A percentile compares a stretch with the other conserved stretches of the same genome.
Conservation (phyloP, 768 basidiomycete species). For the Leucosporidium scottii region DNA sequence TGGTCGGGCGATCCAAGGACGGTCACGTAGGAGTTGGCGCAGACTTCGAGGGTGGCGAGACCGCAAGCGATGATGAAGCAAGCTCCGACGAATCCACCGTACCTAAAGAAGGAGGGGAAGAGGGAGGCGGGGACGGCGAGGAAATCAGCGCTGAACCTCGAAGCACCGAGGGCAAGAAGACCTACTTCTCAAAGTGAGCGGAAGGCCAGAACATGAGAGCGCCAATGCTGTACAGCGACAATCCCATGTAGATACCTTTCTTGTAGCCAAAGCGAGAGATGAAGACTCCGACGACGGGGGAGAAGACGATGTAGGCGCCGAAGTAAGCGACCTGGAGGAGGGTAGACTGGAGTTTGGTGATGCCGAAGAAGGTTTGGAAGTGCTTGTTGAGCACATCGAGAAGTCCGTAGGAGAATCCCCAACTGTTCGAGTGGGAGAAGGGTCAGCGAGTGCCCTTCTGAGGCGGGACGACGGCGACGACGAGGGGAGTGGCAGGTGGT, state of each 20-base stretch:
- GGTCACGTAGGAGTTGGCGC: conserved; percentile 33
- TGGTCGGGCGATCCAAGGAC: conserved; percentile 61
- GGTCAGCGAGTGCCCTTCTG: conserved; percentile 4
- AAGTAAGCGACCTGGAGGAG: conserved; percentile 63
- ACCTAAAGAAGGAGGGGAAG: no score
- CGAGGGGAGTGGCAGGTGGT: no score
- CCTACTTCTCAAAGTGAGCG: conserved; percentile 51
- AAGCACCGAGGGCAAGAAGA: no score
- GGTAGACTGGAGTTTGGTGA: conserved; percentile 64
- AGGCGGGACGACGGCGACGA: neutral
- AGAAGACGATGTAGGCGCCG: conserved; percentile 38
- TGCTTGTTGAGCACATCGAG: conserved; percentile 49
- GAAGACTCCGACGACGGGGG: conserved; percentile 42
- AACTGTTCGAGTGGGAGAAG: conserved; percentile 5
- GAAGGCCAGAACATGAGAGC: conserved; percentile 76
- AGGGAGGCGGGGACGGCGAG: conserved; percentile 55
- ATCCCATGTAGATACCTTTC: conserved; percentile 60
- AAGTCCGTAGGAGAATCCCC: conserved; percentile 31
- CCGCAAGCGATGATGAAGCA: conserved; percentile 46
- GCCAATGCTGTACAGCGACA: conserved; percentile 53
- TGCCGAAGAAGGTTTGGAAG: conserved; percentile 63
- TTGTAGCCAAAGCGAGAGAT: conserved; percentile 60
- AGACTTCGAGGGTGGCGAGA: conserved; percentile 53
- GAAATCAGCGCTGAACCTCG: no score
- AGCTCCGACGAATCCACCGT: conserved; percentile 1